phyloP scores from a whole-genome alignment of 1,284 basidiomycete species.

The Exobasidium cylindrosporum region DNA sequence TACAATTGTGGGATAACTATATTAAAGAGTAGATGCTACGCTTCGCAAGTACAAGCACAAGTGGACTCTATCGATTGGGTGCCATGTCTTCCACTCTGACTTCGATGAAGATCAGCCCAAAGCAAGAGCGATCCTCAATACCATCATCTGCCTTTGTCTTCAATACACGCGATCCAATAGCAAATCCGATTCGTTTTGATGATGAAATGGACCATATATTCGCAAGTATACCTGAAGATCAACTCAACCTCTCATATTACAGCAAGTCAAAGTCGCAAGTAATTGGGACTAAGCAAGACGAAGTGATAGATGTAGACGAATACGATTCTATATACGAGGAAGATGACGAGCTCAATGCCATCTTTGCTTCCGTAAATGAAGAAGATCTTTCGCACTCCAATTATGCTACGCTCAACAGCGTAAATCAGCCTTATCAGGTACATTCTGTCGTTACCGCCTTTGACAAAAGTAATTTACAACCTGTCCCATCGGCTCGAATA shows the following conservation, averaged over 20 bases:
- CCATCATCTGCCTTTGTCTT: slow-evolving; percentile 2
- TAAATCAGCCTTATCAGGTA: too few relatives aligned
- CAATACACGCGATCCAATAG: not conserved
- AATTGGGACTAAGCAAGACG: slow-evolving; percentile 23
- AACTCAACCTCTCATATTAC: not conserved
- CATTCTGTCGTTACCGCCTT: too few relatives aligned
- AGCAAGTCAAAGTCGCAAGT: not conserved
- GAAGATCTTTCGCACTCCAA: too few relatives aligned
- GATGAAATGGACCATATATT: not conserved
- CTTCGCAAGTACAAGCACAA: slow-evolving; percentile 2
- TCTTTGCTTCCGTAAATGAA: not conserved
- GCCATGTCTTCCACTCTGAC: not conserved
- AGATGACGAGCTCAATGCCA: not conserved
- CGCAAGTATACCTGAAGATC: not conserved
- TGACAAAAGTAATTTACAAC: too few relatives aligned
- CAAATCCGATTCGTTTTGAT: not conserved
- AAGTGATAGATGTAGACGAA: slow-evolving; percentile 20
- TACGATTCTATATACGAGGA: not conserved
- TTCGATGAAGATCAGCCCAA: not conserved
- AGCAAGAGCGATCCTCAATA: not conserved
- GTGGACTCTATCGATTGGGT: not conserved
- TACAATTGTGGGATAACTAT: too few relatives aligned
- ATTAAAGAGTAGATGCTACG: not conserved
- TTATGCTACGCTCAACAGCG: too few relatives aligned
- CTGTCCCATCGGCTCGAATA: too few relatives aligned